Evolutionary conservation across 306 rosid genomes (phyloP), one percentile per base, ranked within the genome.

Genomic region (Dicorynia guianensis): DNA sequence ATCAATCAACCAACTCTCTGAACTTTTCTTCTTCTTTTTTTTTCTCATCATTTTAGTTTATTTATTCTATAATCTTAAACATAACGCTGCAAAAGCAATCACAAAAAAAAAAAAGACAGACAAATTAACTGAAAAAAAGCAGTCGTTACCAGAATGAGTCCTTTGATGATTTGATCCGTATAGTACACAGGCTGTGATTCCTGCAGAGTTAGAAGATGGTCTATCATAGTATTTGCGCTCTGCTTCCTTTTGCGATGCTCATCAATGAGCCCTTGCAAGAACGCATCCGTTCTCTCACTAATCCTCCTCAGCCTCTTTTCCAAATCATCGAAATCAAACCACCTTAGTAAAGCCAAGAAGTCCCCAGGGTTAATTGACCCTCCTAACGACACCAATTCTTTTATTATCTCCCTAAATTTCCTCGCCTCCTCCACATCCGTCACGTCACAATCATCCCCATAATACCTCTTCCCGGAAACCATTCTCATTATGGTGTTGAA

Each of bases 391-490:
- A 15, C 2, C 0, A 34, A 5, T 72, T 83, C 49, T n/a, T 36
- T 79, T n/a, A 67, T 12, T 5, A 77, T 10, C 49, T 56, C 78
- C 15, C 72, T 76, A 5, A 74, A 74, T 20, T 42, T 4, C 67
- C 15, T 44, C 1, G 76, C 85, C 36, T 83, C 87, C 44, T 71
- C 25, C 18, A 76, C 82, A 0, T 82, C 83, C 2, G 77, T 72
- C 42, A 47, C 66, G 14, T 71, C 19, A 3, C 76, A 73, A 39
- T 54, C 56, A 4, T 59, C 53, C 0, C 79, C 82, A 36, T 46
- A 81, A 38, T 83, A 83, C 76, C 86, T 63, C 72, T 87, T 81
- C 46, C 88, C 90, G 0, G 84, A 79, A 17, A 71, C 77, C 85
- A 81, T 84, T n/a, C 72, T 78, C 86, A 81, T 78, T 14, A 70